Evolutionary conservation across 2,329 filamentous ascomycete genomes (phyloP), one percentile per base, ranked within the genome.

Genomic region (Septoria petroselini): DNA sequence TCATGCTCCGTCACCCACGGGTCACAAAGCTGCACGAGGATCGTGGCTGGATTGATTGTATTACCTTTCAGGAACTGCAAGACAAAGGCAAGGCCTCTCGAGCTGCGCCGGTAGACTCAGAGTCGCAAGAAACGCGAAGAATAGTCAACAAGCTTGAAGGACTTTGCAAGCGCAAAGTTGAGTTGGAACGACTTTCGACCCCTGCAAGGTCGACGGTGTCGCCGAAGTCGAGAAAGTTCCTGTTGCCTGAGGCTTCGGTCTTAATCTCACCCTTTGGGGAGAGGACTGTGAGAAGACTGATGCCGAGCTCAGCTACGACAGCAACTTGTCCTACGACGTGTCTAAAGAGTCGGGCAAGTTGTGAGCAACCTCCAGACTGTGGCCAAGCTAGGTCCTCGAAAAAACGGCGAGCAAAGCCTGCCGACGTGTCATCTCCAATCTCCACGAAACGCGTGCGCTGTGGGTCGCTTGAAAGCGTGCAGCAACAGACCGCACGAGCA

Each of bases 1-100:
- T 82, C 73, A 84, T 83, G 52, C 79, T 89, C 44, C 79, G 90
- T 1, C 94, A 95, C 61, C 86, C 90, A 1, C 75, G 79, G 2
- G 80, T 91, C 3, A 76, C 81, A 49, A 94, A 91, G 62, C 75
- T 94, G 7, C 88, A 95, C 60, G 79, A 77, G 53, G 89, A 95
- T 64, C 77, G 89, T 18, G 79, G 79, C 2, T 86, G 80, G 63
- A 72, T 76, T 17, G 86, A 94, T 50, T 77, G 82, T 1, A 71
- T 88, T 14, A 81, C 82, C 0, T 88, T 91, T 55, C 68, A 77
- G 1, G 83, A 89, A 45, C 72, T 95, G 2, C 85, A 91, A 58
- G 65, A 75, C 4, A 74, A 87, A 62, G 88, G 86, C 0, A 67
- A 73, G 23, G 71, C 78, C 23, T 81, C 84, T 14, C 76, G 72